Percentiles rank a stretch among this genome's conserved stretches.
phyloP scores from a whole-genome alignment of 75 land plant genomes.

The Selaginella moellendorffii region DNA sequence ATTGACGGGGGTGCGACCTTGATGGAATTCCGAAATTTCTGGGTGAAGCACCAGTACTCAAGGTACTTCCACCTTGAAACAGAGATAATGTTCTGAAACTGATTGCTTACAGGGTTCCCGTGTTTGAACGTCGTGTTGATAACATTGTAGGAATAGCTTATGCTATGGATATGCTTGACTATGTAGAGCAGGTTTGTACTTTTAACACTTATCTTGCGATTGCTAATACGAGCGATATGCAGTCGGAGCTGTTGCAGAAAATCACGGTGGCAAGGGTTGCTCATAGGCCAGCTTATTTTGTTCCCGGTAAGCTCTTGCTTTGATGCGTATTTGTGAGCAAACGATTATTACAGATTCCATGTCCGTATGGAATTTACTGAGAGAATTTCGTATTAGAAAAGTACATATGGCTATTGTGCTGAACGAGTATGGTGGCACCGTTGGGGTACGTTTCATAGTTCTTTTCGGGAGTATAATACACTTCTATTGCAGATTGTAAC shows the following conservation, averaged over 20 bases:
- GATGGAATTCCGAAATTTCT: conserved; percentile 67
- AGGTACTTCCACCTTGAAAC: too few species aligned
- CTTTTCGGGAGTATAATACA: neutral
- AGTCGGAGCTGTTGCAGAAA: conserved; percentile 68
- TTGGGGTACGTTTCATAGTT: conserved; percentile 43
- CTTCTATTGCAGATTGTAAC: conserved; percentile 55
- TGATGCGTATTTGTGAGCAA: neutral
- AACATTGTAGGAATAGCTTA: conserved; percentile 98
- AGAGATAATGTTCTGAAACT: too few species aligned
- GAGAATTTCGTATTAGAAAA: conserved; percentile 92
- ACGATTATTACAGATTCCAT: conserved; percentile 60
- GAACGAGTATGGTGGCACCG: conserved; percentile 97
- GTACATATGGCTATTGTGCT: conserved; percentile 99
- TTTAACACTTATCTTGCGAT: too few species aligned
- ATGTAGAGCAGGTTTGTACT: conserved; percentile 81
- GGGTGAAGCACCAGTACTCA: conserved; percentile 91
- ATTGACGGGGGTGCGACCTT: conserved; percentile 78
- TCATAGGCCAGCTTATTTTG: conserved; percentile 92
- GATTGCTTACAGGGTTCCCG: conserved; percentile 80
- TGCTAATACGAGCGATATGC: too few species aligned
- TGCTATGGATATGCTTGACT: conserved; percentile 96
- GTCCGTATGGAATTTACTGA: conserved; percentile 93
- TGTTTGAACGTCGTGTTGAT: conserved; percentile 91
- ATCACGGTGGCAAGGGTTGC: conserved; percentile 73
- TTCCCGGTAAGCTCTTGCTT: conserved; percentile 60